These are phyloP conservation scores for Fusarium albosuccineum DNA, from an alignment of 2,329 filamentous ascomycete genomes.

Conservation along the genomic window DNA sequence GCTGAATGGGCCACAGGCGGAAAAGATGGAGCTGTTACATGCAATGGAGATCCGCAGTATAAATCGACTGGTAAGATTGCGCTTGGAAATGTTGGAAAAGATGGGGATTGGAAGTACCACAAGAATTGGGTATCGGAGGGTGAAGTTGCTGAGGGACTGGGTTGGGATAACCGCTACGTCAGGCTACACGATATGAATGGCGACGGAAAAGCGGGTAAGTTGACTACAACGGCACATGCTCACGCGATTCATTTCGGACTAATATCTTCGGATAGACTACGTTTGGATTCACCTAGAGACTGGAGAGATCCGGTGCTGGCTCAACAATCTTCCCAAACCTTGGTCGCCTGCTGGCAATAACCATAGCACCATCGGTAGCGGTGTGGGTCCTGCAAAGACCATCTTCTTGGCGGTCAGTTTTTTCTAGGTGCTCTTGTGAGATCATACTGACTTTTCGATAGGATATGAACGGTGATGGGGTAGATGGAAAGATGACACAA, in stretches of 20 bases:
- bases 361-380: constrained; percentile 9
- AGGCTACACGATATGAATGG: constrained; percentile 23
- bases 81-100: not conserved
- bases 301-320: constrained; percentile 7
- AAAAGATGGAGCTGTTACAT: not conserved
- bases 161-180: constrained; percentile 6
- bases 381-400: not conserved
- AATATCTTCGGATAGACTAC: constrained; percentile 2
- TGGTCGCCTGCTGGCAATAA: constrained; percentile 15
- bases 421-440: too few species aligned
- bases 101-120: constrained; percentile 18
- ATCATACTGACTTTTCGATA: not conserved
- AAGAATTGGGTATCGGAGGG: constrained; percentile 9
- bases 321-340: constrained; percentile 8
- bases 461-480: constrained; percentile 16
- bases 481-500: not conserved
- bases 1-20: not conserved
- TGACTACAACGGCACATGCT: not conserved
- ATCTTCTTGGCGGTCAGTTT: constrained; percentile 15
- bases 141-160: constrained; percentile 16
- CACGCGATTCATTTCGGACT: not conserved
- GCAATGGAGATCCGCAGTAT: not conserved
- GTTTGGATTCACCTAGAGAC: constrained; percentile 16
- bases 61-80: constrained; percentile 12
- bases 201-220: constrained; percentile 19